Evolutionary conservation across 2,329 filamentous ascomycete genomes (phyloP).

Genomic region (Lasiodiplodia sp.): DNA sequence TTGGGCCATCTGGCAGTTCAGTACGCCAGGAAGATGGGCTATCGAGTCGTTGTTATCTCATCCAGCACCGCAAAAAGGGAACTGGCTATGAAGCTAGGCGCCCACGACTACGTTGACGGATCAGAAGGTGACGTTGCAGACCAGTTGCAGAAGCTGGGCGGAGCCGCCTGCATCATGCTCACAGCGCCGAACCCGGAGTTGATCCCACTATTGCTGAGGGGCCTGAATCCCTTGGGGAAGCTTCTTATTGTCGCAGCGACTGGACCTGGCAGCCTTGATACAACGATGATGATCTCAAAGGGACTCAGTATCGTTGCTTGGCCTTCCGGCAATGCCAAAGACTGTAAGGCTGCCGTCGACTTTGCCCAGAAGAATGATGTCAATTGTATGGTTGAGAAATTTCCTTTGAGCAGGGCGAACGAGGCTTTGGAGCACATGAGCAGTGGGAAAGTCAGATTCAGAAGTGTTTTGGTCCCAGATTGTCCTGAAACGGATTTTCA

Average conservation of each 20-base stretch:
- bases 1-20: conserved; percentile 62
- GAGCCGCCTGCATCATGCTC: conserved; percentile 66
- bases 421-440: conserved; percentile 60
- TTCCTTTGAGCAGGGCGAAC: conserved; percentile 58
- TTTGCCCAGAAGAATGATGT: conserved; percentile 57
- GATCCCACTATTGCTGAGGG: conserved; percentile 61
- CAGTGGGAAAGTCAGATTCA: conserved; percentile 58
- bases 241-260: conserved; percentile 64
- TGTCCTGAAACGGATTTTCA: too few species aligned
- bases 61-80: conserved; percentile 59
- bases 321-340: conserved; percentile 61
- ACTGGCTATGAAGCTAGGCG: conserved; percentile 62
- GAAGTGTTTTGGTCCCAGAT: conserved; percentile 46
- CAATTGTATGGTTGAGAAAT: conserved; percentile 62
- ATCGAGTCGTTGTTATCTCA: conserved; percentile 59
- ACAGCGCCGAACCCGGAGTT: conserved; percentile 68
- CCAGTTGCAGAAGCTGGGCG: conserved; percentile 64
- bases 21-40: conserved; percentile 61
- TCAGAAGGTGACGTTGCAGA: conserved; percentile 57
- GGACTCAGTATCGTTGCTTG: conserved; percentile 60
- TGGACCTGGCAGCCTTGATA: conserved; percentile 54
- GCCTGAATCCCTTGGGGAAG: conserved; percentile 63
- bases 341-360: conserved; percentile 60
- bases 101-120: conserved; percentile 64
- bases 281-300: conserved; percentile 52